A percentile compares a stretch with the other conserved stretches of the same genome.
These are phyloP conservation scores for Sphagnum magellanicum DNA, from an alignment of 228 moss, liverwort and hornwort genomes.

Conservation along the genomic window DNA sequence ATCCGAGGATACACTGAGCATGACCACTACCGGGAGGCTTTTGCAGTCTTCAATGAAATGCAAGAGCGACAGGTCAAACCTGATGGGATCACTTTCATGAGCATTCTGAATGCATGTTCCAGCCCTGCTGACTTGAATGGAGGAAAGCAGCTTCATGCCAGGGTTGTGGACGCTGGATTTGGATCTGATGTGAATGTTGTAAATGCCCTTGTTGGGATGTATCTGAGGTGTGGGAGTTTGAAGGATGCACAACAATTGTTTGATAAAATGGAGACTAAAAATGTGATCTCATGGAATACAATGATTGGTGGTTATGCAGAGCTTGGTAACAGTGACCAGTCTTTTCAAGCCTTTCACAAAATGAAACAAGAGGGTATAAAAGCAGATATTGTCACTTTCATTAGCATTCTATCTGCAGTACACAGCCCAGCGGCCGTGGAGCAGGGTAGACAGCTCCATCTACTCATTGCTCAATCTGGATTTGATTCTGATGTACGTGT, in stretches of 20 bases:
- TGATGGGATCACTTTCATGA: constrained; percentile 1
- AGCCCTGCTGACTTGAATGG: background rate
- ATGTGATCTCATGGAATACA: constrained; percentile 3
- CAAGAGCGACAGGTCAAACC: background rate
- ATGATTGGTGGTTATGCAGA: constrained; percentile 7
- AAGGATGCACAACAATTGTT: constrained; percentile 1
- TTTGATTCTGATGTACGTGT: background rate
- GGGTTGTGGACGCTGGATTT: background rate
- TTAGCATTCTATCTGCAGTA: background rate
- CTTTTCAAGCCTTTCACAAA: background rate
- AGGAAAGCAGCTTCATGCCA: constrained; percentile 1
- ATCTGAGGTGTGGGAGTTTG: background rate
- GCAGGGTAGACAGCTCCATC: constrained; percentile 2
- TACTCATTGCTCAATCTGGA: background rate
- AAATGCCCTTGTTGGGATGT: constrained; percentile 3
- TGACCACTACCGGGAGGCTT: too few relatives aligned
- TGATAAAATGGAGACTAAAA: background rate
- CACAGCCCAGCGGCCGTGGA: background rate
- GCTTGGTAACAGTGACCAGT: background rate
- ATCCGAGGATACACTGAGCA: too few relatives aligned
- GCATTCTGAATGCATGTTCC: background rate
- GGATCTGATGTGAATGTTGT: background rate
- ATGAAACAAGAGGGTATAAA: background rate
- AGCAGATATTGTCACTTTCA: background rate
- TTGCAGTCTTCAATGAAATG: background rate